Percentiles rank a stretch among this genome's conserved stretches.
Evolutionary conservation across 495 filamentous ascomycete genomes (phyloP).

Genomic region (Bryoglossum gracile): DNA sequence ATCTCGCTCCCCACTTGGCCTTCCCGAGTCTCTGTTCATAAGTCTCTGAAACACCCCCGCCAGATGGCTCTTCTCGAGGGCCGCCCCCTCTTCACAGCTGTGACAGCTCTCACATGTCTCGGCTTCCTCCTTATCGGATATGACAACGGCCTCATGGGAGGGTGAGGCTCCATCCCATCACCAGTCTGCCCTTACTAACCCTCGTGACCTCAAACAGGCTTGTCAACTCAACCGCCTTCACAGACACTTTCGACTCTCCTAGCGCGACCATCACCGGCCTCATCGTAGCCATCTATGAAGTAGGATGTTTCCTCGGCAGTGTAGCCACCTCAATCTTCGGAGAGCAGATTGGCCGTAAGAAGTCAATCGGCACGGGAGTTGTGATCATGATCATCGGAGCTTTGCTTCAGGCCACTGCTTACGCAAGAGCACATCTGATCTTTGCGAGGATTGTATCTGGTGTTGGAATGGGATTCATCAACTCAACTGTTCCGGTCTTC

Average conservation of each 20-base stretch:
- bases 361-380: constrained; percentile 60
- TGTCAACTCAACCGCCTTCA: constrained; percentile 26
- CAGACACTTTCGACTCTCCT: constrained; percentile 25
- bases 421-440: constrained; percentile 51
- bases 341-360: constrained; percentile 59
- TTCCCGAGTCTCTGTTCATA: no score
- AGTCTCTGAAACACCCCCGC: not conserved
- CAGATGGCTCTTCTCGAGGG: constrained; percentile 17
- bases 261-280: constrained; percentile 26
- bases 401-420: constrained; percentile 54
- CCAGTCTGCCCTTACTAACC: not conserved
- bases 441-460: constrained; percentile 47
- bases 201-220: constrained; percentile 7
- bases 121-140: constrained; percentile 30
- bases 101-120: constrained; percentile 23
- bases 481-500: constrained; percentile 33
- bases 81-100: constrained; percentile 10
- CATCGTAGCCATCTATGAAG: constrained; percentile 31
- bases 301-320: constrained; percentile 71
- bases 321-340: constrained; percentile 55
- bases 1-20: not conserved
- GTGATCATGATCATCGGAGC: constrained; percentile 63
- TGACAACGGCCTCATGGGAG: constrained; percentile 31
- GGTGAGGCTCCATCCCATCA: constrained; percentile 1
- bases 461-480: constrained; percentile 30